Conservation (phyloP, 1,139 yeast species). For the Nematodospora anomalae region DNA sequence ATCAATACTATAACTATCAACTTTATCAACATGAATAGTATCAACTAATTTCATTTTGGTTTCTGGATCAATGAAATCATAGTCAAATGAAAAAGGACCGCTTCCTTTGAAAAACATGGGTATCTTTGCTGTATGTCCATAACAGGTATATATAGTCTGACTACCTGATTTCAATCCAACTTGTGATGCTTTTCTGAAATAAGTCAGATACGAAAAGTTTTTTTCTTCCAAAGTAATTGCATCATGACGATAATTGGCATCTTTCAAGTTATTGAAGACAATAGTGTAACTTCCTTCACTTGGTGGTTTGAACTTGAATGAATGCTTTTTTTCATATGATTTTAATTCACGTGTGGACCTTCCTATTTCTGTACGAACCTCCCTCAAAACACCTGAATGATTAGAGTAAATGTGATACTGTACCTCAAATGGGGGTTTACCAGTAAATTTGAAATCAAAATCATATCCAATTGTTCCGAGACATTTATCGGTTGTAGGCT, state of each 20-base stretch:
- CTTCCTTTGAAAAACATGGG: conserved; percentile 70
- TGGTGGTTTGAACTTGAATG: conserved; percentile 72
- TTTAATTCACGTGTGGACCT: conserved; percentile 24
- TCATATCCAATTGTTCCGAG: conserved; percentile 85
- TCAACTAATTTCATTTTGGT: conserved; percentile 41
- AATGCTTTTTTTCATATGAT: conserved; percentile 24
- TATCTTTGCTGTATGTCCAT: conserved; percentile 38
- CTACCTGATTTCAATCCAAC: conserved; percentile 17
- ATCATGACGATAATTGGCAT: conserved; percentile 46
- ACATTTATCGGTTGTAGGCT: conserved; percentile 77
- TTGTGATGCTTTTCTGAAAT: conserved; percentile 51
- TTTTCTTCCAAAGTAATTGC: conserved; percentile 34
- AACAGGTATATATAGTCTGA: conserved; percentile 34
- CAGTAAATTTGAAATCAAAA: conserved; percentile 69
- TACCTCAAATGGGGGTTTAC: conserved; percentile 79
- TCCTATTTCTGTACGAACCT: conserved; percentile 35
- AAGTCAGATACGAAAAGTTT: conserved; percentile 49
- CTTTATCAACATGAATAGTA: conserved; percentile 42
- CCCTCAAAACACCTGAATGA: conserved; percentile 30
- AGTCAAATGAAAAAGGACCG: conserved; percentile 71
- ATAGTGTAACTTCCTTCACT: conserved; percentile 80
- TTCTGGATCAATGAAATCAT: conserved; percentile 45
- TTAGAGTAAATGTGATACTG: conserved; percentile 59
- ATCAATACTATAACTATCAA: conserved; percentile 43
- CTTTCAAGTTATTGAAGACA: conserved; percentile 59